Conservation (phyloP, 108 stramenopile genomes). For the Discostella stelligeroides region DNA sequence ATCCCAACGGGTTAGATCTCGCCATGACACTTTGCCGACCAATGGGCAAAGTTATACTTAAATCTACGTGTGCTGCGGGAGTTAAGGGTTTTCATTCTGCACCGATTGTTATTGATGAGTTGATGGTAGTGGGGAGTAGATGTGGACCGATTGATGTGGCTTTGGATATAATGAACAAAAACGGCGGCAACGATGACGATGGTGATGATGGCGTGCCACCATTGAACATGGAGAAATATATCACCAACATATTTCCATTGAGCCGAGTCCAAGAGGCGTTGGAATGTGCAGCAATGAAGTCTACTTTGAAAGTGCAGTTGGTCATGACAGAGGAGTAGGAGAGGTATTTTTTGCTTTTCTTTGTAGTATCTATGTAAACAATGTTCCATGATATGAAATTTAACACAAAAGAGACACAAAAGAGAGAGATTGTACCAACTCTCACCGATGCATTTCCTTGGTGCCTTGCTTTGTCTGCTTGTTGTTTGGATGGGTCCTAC, state of each 20-base stretch:
- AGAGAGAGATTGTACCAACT: too few relatives aligned
- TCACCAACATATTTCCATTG: constrained; percentile 69
- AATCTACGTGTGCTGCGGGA: constrained; percentile 76
- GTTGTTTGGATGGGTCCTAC: too few relatives aligned
- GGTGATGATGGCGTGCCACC: constrained; percentile 24
- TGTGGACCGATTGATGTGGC: constrained; percentile 76
- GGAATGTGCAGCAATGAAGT: constrained; percentile 60
- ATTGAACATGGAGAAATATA: constrained; percentile 61
- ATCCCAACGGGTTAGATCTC: constrained; percentile 60
- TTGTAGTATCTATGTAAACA: too few relatives aligned
- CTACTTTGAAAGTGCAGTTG: constrained; percentile 76
- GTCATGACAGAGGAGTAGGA: constrained; percentile 25
- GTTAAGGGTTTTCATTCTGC: constrained; percentile 67
- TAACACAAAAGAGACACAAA: too few relatives aligned
- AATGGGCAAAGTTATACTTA: constrained; percentile 70
- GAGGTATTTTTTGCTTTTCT: too few relatives aligned
- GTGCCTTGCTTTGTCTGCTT: too few relatives aligned
- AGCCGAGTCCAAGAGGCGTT: constrained; percentile 61
- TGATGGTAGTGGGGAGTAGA: constrained; percentile 66
- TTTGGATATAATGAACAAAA: constrained; percentile 51
- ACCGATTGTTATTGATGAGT: constrained; percentile 81
- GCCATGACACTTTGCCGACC: constrained; percentile 70
- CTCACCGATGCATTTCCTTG: too few relatives aligned
- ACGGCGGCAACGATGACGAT: constrained; percentile 11
- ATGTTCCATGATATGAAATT: too few relatives aligned